Percentiles rank a stretch among this genome's conserved stretches.
phyloP scores from a whole-genome alignment of 192 early-diverging fungal genomes.

The Lobosporangium transversale region DNA sequence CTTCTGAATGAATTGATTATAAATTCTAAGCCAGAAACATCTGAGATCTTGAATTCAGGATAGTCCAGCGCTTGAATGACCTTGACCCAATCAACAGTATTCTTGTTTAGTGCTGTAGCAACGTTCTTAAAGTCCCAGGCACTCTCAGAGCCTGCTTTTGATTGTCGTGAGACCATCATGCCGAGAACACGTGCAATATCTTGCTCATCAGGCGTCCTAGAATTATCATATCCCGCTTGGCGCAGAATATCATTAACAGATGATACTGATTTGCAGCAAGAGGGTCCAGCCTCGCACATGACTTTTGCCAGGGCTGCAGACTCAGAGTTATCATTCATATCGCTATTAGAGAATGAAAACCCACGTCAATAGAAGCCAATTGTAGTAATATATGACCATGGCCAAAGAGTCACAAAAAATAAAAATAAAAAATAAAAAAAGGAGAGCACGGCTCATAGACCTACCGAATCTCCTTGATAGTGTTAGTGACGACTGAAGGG shows the following conservation, averaged over 20 bases:
- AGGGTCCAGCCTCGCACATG: conserved; percentile 62
- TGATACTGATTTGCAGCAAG: conserved; percentile 53
- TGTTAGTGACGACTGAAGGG: conserved; percentile 12
- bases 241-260: conserved; percentile 57
- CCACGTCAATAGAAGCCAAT: conserved; percentile 1
- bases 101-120: conserved; percentile 62
- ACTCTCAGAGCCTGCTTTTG: conserved; percentile 50
- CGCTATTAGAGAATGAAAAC: conserved; percentile 14
- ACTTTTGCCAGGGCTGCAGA: conserved; percentile 50
- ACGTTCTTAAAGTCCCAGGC: conserved; percentile 75
- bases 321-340: conserved; percentile 46
- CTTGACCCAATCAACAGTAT: conserved; percentile 65
- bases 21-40: conserved; percentile 68
- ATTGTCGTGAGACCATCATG: conserved; percentile 65
- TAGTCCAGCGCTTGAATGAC: conserved; percentile 73
- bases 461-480: conserved; percentile 45
- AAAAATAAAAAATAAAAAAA: too few species aligned
- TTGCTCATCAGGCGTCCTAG: conserved; percentile 52
- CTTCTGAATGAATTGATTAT: conserved; percentile 69
- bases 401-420: too few species aligned
- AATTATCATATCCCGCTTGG: conserved; percentile 48
- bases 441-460: neutral
- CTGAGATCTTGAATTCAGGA: conserved; percentile 65
- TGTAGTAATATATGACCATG: conserved; percentile 3
- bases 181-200: conserved; percentile 70